Evolutionary conservation across 805 yeast species (phyloP), one percentile per base, ranked within the genome.

Genomic region (Ogataea ganodermae): DNA sequence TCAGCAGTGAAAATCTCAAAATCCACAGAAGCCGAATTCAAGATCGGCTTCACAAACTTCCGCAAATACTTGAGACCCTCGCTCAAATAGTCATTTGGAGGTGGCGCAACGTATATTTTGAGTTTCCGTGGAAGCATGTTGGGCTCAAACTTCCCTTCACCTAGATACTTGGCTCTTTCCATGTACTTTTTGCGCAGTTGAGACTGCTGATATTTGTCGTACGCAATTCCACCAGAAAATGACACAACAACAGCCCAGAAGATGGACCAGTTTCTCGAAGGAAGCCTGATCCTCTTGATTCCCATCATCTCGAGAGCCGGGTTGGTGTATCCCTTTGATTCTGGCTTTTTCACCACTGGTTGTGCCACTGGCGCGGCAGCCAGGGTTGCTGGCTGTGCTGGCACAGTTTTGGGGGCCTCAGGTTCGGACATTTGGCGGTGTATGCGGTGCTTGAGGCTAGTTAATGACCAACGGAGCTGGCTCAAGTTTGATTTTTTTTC

Each of bases 251-350:
- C 80, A 0, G 83, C 62, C 87, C 96, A 86, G 67, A 94, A 94
- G 30, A 90, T 87, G 72, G 80, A 67, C 99, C 98, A 92, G 70
- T 92, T 94, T 52, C 97, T 75, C 0, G 96, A 84, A 0, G 99
- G 99, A 12, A 94, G 70, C 31, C 84, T 78, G 18, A 90, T 57
- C 12, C 84, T 69, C 4, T 89, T 88, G 40, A 92, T 78, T 0
- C 98, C 98, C 87, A 92, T 79, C 60, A 89, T 85, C 53, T 79
- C 69, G 38, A 91, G 76, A 1, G 95, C 96, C 1, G 96, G 96
- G 60, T 90, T 85, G 8, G 79, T 63, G 72, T 75, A 81, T 7
- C 75, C 77, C 50, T 50, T 53, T 13, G 53, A 36, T 33, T 44
- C 52, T 20, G 57, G 45, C 17, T 43, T 45, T 3, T 42, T 27